Evolutionary conservation across 2,329 filamentous ascomycete genomes (phyloP).

Genomic region (Coccinonectria pachysandricola): DNA sequence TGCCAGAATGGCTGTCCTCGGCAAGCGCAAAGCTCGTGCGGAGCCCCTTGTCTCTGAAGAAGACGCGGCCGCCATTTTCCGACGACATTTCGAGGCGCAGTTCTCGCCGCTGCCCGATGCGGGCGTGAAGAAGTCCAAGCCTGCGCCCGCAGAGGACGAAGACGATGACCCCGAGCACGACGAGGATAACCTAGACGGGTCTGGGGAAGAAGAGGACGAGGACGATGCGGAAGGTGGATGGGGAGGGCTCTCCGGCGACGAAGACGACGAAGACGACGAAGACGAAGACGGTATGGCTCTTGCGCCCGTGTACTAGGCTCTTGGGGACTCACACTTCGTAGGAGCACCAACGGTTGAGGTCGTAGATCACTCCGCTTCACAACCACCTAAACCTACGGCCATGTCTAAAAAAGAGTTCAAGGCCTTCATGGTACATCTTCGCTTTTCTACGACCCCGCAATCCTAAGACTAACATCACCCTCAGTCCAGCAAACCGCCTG

Average conservation of each 20-base stretch:
- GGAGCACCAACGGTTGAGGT: constrained; percentile 40
- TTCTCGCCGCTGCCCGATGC: constrained; percentile 59
- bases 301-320: background rate
- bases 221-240: constrained; percentile 13
- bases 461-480: background rate
- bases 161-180: constrained; percentile 21
- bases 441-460: background rate
- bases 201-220: constrained; percentile 8
- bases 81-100: constrained; percentile 75
- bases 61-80: constrained; percentile 65
- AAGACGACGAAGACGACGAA: constrained; percentile 12
- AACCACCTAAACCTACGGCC: constrained; percentile 25
- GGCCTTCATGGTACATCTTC: constrained; percentile 57
- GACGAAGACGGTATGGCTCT: constrained; percentile 12
- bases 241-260: constrained; percentile 19
- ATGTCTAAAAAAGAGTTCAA: constrained; percentile 63
- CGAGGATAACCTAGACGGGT: constrained; percentile 14
- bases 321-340: constrained; percentile 5
- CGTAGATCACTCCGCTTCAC: constrained; percentile 44
- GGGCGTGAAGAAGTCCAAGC: constrained; percentile 16
- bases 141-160: constrained; percentile 13
- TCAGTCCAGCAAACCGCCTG: background rate
- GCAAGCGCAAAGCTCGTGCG: constrained; percentile 37
- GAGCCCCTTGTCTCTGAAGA: constrained; percentile 27
- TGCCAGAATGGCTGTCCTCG: constrained; percentile 32